A percentile compares a stretch with the other conserved stretches of the same genome.
Evolutionary conservation across 108 stramenopile species (phyloP).

Genomic region (Cyclotella choctawhatcheeana): DNA sequence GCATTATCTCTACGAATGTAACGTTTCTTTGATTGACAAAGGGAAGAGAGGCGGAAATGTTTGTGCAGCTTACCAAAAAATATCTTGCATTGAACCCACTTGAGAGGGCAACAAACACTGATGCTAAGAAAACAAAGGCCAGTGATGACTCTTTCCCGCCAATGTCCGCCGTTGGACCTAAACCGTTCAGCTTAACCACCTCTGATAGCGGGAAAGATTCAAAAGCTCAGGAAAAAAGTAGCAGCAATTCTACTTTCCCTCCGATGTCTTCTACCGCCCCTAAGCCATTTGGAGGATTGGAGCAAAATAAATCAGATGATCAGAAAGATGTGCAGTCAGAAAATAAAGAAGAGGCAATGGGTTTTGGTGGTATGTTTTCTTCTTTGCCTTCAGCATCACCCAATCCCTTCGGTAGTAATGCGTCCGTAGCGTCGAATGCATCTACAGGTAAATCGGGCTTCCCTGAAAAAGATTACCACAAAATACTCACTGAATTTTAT

Average conservation of each 20-base stretch:
- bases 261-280: background rate
- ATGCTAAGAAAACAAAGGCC: background rate
- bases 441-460: too few species aligned
- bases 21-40: too few species aligned
- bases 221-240: background rate
- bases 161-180: constrained; percentile 7
- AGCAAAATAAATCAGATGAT: background rate
- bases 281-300: background rate
- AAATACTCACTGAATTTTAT: constrained; percentile 72
- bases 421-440: too few species aligned
- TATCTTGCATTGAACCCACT: constrained; percentile 38
- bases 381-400: background rate
- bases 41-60: constrained; percentile 40
- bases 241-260: constrained; percentile 3
- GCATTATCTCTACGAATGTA: background rate
- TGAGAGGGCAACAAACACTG: background rate
- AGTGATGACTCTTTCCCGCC: constrained; percentile 14
- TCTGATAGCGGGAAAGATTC: background rate
- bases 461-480: constrained; percentile 59
- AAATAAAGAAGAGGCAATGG: background rate
- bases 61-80: constrained; percentile 27
- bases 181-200: background rate
- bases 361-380: constrained; percentile 16
- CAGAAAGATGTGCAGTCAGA: background rate
- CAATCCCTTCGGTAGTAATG: background rate